Base-by-base conservation (phyloP, 192 early-diverging fungal genomes). In the Cladochytrium replicatum region DNA sequence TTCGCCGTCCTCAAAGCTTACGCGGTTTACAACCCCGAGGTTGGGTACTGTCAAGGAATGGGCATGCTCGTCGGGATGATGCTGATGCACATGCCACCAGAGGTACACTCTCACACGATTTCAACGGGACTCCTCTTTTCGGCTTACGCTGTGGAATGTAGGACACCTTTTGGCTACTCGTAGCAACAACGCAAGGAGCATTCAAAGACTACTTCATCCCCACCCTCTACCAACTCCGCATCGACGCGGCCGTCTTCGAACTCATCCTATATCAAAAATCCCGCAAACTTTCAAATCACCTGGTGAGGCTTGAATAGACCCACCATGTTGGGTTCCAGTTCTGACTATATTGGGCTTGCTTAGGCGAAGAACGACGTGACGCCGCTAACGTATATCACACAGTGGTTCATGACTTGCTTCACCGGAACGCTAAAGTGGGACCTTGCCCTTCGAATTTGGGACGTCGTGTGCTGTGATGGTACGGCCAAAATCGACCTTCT, bases 1-100 rank as follows among this genome's bases (percentile, higher is more conserved):
- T 69, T 80, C n/a, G 69, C 71, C 3, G 68, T 96, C 3, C 66
- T 97, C 23, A 75, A 79, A 32, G 87, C 88, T 0, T 97, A 92
- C 52, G 86, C 92, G 1, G 78, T 88, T 19, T 86, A 91, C 63
- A 89, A 96, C 52, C 74, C 75, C 2, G 54, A 66, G 22, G 63
- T 96, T 4, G 94, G 91, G 25, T 97, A 97, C 63, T 94, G 91
- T 57, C 94, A 95, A 59, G 94, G 94, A 6, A 95, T 95, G 92
- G 89, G 90, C 0, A 76, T 90, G 41, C 48, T 97, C 34, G 93
- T 82, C 9, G 91, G 92, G 0, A 78, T 91, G 68, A 81, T 95
- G 64, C 60, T 97, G 41, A 95, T 95, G 75, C 73, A 85, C 4
- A 79, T 90, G 72, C 61, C 76, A 2, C 71, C 82, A 23, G 88